These are phyloP conservation scores for Penicillium roqueforti DNA, from an alignment of 495 filamentous ascomycete species.

Conservation along the genomic window DNA sequence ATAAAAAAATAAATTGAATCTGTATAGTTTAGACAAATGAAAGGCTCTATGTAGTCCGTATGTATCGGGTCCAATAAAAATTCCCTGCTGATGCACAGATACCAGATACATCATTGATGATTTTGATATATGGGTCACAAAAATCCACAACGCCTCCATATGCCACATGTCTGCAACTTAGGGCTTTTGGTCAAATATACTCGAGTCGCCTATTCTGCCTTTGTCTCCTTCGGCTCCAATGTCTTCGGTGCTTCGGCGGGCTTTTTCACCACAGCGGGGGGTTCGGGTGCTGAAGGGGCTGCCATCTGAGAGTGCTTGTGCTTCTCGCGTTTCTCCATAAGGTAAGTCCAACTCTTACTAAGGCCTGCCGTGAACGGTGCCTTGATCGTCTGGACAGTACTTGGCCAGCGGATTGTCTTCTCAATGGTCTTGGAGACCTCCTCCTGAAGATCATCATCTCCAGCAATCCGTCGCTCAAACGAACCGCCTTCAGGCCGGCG, in stretches of 20 bases:
- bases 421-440: slow-evolving; percentile 71
- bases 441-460: slow-evolving; percentile 58
- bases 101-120: slow-evolving; percentile 10
- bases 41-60: slow-evolving; percentile 8
- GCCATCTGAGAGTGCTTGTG: slow-evolving; percentile 35
- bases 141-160: slow-evolving; percentile 20
- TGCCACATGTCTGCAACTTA: slow-evolving; percentile 13
- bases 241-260: not conserved
- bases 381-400: slow-evolving; percentile 78
- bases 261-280: not conserved
- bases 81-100: slow-evolving; percentile 14
- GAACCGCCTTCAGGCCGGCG: slow-evolving; percentile 70
- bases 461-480: slow-evolving; percentile 82
- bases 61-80: slow-evolving; percentile 2
- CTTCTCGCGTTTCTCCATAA: slow-evolving; percentile 80
- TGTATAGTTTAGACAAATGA: not conserved
- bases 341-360: slow-evolving; percentile 63
- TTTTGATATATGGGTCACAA: slow-evolving; percentile 14
- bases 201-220: slow-evolving; percentile 16
- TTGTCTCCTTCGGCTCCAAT: slow-evolving; percentile 10
- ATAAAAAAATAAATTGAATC: not conserved
- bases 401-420: slow-evolving; percentile 87
- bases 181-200: not conserved
- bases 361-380: slow-evolving; percentile 72
- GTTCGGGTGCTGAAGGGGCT: slow-evolving; percentile 13